phyloP scores from a whole-genome alignment of 2,329 filamentous ascomycete species.

The Cercospora brassicicola region DNA sequence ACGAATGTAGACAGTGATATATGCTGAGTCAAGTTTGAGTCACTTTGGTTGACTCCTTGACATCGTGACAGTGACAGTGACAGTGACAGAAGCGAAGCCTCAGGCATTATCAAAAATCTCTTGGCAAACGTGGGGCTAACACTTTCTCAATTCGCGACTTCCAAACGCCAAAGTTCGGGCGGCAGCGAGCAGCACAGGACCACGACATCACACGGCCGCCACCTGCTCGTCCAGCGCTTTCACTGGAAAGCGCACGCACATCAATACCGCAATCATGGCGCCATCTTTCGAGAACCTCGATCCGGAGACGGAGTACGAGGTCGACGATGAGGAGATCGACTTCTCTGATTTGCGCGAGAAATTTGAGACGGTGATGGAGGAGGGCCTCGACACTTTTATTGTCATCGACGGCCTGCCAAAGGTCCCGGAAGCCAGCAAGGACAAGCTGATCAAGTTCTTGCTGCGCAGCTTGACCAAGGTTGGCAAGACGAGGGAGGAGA shows the following conservation, averaged over 20 bases:
- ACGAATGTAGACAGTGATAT: neutral
- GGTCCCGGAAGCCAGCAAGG: constrained; percentile 85
- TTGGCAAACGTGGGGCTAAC: constrained; percentile 2
- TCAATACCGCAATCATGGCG: constrained; percentile 68
- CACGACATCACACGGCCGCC: neutral
- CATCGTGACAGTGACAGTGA: neutral
- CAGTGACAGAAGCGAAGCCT: neutral
- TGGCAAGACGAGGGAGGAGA: constrained; percentile 81
- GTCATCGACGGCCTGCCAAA: constrained; percentile 91
- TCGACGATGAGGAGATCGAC: constrained; percentile 92
- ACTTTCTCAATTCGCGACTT: constrained; percentile 6
- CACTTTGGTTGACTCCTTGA: neutral
- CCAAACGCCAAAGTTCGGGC: neutral
- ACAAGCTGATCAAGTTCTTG: constrained; percentile 94
- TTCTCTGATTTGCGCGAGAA: constrained; percentile 91
- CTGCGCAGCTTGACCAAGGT: constrained; percentile 87
- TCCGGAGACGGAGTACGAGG: constrained; percentile 80
- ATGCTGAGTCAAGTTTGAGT: neutral
- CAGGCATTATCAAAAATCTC: neutral
- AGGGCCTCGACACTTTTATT: constrained; percentile 93
- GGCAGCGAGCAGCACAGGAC: neutral
- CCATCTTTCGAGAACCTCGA: constrained; percentile 84
- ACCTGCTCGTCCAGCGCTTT: constrained; percentile 2
- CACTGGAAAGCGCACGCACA: constrained; percentile 12
- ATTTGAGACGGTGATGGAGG: constrained; percentile 93